phyloP scores from a whole-genome alignment of 75 land plant species.

The Chamaecyparis obtusa region DNA sequence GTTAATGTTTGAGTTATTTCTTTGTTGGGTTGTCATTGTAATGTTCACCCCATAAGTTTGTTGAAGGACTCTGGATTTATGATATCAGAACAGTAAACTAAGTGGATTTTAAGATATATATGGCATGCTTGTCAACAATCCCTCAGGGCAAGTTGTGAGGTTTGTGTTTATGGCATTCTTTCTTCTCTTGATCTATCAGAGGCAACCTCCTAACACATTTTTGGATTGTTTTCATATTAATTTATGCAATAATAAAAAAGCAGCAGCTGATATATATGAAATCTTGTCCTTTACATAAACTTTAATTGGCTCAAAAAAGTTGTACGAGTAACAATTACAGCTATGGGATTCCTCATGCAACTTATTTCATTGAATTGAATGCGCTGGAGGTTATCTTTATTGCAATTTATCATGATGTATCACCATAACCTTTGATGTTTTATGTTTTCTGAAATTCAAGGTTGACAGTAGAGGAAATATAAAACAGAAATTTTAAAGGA shows the following conservation, averaged over 20 bases:
- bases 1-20: background rate
- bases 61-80: background rate
- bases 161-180: background rate
- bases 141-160: background rate
- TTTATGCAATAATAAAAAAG: no score
- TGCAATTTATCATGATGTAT: background rate
- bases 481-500: background rate
- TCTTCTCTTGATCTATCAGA: background rate
- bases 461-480: background rate
- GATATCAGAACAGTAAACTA: background rate
- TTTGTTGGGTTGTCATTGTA: background rate
- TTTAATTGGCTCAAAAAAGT: background rate
- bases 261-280: background rate
- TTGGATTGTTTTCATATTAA: background rate
- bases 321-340: background rate
- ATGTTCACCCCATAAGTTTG: background rate
- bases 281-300: background rate
- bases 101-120: background rate
- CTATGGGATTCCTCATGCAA: background rate
- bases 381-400: background rate
- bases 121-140: background rate
- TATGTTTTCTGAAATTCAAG: background rate
- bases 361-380: background rate
- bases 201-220: background rate
- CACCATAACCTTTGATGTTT: background rate